A percentile compares a stretch with the other conserved stretches of the same genome.
phyloP scores from a whole-genome alignment of 139 green algal genomes.

The Medakamo hakoo region DNA sequence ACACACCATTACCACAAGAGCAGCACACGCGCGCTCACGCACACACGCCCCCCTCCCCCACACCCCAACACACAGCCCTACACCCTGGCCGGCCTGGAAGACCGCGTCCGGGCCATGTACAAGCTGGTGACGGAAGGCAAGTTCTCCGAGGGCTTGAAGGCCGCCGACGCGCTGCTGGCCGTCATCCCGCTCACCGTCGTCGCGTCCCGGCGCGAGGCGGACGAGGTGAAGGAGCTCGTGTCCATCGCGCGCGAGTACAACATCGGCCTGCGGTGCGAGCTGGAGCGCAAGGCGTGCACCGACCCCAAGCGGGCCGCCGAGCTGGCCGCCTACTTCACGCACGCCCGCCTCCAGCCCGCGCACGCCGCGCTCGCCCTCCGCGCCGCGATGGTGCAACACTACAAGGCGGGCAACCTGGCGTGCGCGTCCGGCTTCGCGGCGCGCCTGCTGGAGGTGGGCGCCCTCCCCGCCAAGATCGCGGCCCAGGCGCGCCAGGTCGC shows the following conservation, averaged over 20 bases:
- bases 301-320: conserved; percentile 63
- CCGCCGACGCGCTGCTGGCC: conserved; percentile 72
- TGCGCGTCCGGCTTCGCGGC: conserved; percentile 80
- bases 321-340: conserved; percentile 98
- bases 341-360: conserved; percentile 75
- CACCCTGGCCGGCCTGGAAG: conserved; percentile 51
- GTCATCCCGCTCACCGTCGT: conserved; percentile 80
- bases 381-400: conserved; percentile 85
- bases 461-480: conserved; percentile 27
- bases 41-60: too few species aligned
- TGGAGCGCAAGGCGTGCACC: conserved; percentile 67
- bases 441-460: conserved; percentile 65
- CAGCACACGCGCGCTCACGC: too few species aligned
- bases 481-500: conserved; percentile 76
- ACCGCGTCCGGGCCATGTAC: conserved; percentile 58
- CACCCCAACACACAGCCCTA: conserved; percentile 24
- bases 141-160: conserved; percentile 80
- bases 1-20: too few species aligned
- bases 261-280: conserved; percentile 74
- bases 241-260: conserved; percentile 82
- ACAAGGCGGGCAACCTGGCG: conserved; percentile 89
- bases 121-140: conserved; percentile 93
- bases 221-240: conserved; percentile 92
- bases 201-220: conserved; percentile 73
- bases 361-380: conserved; percentile 75